Evolutionary conservation across 495 filamentous ascomycete species (phyloP), one percentile per base, ranked within the genome.

Genomic region (Trichoderma asperelloides): DNA sequence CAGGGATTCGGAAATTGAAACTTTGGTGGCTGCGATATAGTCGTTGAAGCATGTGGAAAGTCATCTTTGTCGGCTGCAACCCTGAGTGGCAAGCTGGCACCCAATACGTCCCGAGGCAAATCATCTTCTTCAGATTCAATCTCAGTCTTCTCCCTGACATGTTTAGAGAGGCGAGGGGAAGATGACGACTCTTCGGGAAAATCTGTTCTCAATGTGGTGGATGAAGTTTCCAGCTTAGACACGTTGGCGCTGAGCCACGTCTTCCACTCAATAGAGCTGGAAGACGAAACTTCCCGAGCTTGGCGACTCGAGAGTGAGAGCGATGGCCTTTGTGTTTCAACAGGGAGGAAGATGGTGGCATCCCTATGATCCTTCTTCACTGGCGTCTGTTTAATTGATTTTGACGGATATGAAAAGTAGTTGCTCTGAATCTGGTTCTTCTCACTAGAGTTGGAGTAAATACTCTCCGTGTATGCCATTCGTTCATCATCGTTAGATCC

Each of bases 101-200:
- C 55, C 5, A 33, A 15, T 0, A 15, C 69, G 63, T 67, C 69
- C 51, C 49, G 70, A 33, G 27, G 47, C n/a, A 6, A 51, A 23
- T 79, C 72, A 6, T 74, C 75, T 13, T 77, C 75, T 13, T 89
- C 84, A 37, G 79, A 81, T 33, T 81, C 72, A 60, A 85, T 86
- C 62, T 90, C 86, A 1, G 88, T 82, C 40, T 76, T 67, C 74
- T 91, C 88, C 16, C 87, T 78, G 64, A 87, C 70, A 72, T 91
- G 88, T 0, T 83, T 78, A 5, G 71, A 72, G 25, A 64, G 63
- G 49, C 72, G 74, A 25, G 75, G 71, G 71, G 77, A 75, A 12
- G 78, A 74, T 0, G 76, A 78, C 9, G 80, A 68, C 8, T 75
- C 74, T 40, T 71, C 77, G 45, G 77, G 71, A 30, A 79, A 72